These are phyloP conservation scores for Populus trichocarpa DNA, from an alignment of 441 rosid species.

Conservation along the genomic window DNA sequence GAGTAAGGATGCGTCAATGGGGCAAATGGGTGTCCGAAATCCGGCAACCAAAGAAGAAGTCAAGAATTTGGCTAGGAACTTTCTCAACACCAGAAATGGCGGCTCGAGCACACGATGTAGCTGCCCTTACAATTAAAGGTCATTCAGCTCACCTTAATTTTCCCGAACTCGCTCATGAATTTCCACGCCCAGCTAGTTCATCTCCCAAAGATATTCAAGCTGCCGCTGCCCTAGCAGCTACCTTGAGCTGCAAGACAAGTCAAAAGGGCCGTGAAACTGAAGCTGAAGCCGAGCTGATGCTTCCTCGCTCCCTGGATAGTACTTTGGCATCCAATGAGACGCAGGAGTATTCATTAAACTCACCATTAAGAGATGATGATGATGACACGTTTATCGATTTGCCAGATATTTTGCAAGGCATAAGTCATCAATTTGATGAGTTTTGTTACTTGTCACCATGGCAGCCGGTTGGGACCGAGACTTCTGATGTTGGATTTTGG, in stretches of 20 bases:
- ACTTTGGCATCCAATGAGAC: slow-evolving; percentile 23
- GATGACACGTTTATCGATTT: slow-evolving; percentile 57
- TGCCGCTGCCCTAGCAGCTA: slow-evolving; percentile 72
- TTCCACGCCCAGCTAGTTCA: slow-evolving; percentile 50
- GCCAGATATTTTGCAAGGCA: slow-evolving; percentile 59
- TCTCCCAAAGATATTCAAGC: slow-evolving; percentile 58
- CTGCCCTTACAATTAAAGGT: slow-evolving; percentile 64
- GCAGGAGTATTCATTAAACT: slow-evolving; percentile 15
- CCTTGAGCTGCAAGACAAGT: slow-evolving; percentile 21
- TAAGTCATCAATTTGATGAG: slow-evolving; percentile 31
- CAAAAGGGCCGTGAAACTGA: neutral
- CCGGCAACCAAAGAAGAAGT: slow-evolving; percentile 65
- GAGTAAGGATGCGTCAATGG: slow-evolving; percentile 81
- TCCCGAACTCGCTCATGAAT: slow-evolving; percentile 39
- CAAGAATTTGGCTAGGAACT: slow-evolving; percentile 79
- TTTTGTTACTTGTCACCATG: slow-evolving; percentile 44
- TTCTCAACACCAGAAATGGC: slow-evolving; percentile 79
- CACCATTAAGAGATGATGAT: slow-evolving; percentile 22
- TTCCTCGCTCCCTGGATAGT: slow-evolving; percentile 34
- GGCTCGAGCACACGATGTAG: slow-evolving; percentile 81
- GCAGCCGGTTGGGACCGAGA: slow-evolving; percentile 28
- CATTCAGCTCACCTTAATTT: slow-evolving; percentile 59
- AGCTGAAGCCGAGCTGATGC: neutral
- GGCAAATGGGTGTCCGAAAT: slow-evolving; percentile 92
- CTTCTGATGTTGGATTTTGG: slow-evolving; percentile 23